Conservation (phyloP, 2,329 filamentous ascomycete genomes). For the Penicillium brasilianum region DNA sequence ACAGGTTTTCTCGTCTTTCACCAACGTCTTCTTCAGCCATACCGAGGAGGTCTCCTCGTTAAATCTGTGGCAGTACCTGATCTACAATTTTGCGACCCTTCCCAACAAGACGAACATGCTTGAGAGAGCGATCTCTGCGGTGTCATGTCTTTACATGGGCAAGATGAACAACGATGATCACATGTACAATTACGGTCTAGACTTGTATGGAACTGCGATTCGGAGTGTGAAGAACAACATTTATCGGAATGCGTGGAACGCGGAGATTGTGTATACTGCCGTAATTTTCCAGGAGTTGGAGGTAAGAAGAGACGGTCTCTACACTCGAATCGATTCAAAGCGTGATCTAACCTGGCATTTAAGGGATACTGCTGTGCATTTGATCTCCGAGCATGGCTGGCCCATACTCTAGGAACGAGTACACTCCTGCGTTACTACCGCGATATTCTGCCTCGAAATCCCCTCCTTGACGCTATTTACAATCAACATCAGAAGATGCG, state of each 20-base stretch:
- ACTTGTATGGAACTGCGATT: conserved; percentile 11
- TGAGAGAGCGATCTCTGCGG: conserved; percentile 7
- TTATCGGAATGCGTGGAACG: conserved; percentile 7
- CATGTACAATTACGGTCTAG: conserved; percentile 10
- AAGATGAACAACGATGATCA: conserved; percentile 6
- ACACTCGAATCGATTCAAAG: background rate
- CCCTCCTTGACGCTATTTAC: conserved; percentile 14
- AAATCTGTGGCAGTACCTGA: conserved; percentile 9
- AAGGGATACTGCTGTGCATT: conserved; percentile 12
- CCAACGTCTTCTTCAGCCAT: conserved; percentile 4
- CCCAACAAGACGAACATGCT: conserved; percentile 10
- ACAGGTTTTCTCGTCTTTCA: conserved; percentile 10
- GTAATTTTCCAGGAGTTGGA: conserved; percentile 17
- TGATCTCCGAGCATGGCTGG: conserved; percentile 11
- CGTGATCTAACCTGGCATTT: background rate
- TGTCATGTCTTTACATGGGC: conserved; percentile 12
- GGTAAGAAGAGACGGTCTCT: background rate
- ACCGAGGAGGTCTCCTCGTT: conserved; percentile 3
- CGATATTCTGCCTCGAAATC: background rate
- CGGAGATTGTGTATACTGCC: conserved; percentile 13
- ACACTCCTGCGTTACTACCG: conserved; percentile 9
- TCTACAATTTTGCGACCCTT: conserved; percentile 3
- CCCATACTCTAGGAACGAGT: conserved; percentile 12
- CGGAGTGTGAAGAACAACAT: conserved; percentile 9
- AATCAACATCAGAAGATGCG: conserved; percentile 14